Evolutionary conservation across 352 stramenopile species (phyloP), one percentile per base, ranked within the genome.

Genomic region (Peronosclerospora sorghi): DNA sequence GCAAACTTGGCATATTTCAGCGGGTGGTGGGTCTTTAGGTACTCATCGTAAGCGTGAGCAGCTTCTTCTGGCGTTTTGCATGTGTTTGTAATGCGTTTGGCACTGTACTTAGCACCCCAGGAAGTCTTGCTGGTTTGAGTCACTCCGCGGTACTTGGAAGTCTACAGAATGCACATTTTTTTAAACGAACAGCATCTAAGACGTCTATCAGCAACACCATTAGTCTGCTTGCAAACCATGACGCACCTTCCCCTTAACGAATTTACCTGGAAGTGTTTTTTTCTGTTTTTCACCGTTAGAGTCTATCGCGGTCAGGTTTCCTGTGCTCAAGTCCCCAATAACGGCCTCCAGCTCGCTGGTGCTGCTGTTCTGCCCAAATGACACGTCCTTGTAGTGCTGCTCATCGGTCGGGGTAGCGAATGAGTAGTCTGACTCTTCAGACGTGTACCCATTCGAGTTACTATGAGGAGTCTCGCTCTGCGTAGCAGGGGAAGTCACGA

Each of bases 41-140:
- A 93, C 42, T 73, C 56, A 42, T 93, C 81, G 45, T 93, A 90
- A 5, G 75, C 76, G 40, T 70, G 70, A 20, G 78, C 81, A 5
- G 81, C 81, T 38, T 93, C 78, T 45, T 93, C 75, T 0, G 76
- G 68, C n/a, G 81, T 91, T 51, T 88, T 90, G 56, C 77, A 93
- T 19, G 73, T 90, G 63, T 89, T 93, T 15, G 76, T 87, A 45
- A 93, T 88, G 32, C 78, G 73, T 59, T 93, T 90, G 41, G 80
- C 75, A 32, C 69, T 87, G 68, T 90, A 89, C 59, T 89, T 90
- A 48, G 77, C 77, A n/a, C 78, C 76, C 81, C 78, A 93, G 23
- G 73, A 84, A 12, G 73, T 89, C 57, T 91, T 89, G 48, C 74
- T 93, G 19, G 78, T 90, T 51, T 88, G 75, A 8, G 77, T 90